A percentile compares a stretch with the other conserved stretches of the same genome.
Evolutionary conservation across 1,284 basidiomycete species (phyloP).

Genomic region (Vanrija pseudolonga): DNA sequence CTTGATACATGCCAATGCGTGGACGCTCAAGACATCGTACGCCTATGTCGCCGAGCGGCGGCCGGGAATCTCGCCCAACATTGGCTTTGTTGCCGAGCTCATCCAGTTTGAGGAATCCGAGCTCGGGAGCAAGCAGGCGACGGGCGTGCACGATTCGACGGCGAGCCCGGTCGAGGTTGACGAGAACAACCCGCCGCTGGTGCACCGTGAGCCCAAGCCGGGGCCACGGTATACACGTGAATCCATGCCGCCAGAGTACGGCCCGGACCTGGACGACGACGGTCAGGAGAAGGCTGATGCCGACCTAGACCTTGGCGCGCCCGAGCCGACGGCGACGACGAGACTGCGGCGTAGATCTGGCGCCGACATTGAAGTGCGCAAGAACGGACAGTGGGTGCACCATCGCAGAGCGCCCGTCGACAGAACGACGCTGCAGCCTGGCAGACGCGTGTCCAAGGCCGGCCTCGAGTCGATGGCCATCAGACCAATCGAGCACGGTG

Average conservation of each 20-base stretch:
- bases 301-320: no score
- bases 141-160: conserved; percentile 9
- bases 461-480: conserved; percentile 64
- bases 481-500: neutral
- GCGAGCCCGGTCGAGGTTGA: no score
- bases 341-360: neutral
- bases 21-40: conserved; percentile 88
- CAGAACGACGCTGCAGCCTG: conserved; percentile 76
- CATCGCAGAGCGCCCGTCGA: conserved; percentile 65
- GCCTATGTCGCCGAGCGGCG: conserved; percentile 84
- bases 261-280: neutral
- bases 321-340: no score
- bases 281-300: no score
- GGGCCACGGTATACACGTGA: conserved; percentile 62
- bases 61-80: conserved; percentile 92
- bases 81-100: conserved; percentile 93
- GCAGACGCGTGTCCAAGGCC: conserved; percentile 80
- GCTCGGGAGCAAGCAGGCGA: conserved; percentile 68
- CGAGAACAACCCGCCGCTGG: conserved; percentile 8
- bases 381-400: conserved; percentile 77
- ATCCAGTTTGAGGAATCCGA: conserved; percentile 94
- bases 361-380: conserved; percentile 62
- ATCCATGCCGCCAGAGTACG: conserved; percentile 61
- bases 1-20: conserved; percentile 92
- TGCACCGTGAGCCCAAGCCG: conserved; percentile 42